Conservation (phyloP, 768 basidiomycete genomes). For the Xerocomus potaroensis region DNA sequence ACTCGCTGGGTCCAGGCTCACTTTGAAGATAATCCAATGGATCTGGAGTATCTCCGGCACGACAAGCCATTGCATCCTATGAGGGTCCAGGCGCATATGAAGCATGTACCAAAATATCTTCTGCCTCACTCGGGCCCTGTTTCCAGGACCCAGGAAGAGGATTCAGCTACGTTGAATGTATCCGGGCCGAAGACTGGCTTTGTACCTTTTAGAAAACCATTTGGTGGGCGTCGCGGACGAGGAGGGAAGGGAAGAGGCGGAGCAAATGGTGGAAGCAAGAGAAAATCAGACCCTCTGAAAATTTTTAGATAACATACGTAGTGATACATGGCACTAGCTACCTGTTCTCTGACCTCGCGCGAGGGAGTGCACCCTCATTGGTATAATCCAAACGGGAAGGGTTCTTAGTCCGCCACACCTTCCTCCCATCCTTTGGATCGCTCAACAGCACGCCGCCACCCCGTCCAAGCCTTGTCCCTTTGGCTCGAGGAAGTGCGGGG, state of each 20-base stretch:
- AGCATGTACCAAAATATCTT: conserved; percentile 91
- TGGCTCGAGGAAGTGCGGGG: conserved; percentile 50
- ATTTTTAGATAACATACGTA: conserved; percentile 48
- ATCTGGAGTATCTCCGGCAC: conserved; percentile 88
- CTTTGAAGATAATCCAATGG: conserved; percentile 94
- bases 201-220: conserved; percentile 68
- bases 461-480: conserved; percentile 62
- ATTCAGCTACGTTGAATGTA: conserved; percentile 7
- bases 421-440: conserved; percentile 81
- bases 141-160: conserved; percentile 33
- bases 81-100: conserved; percentile 90
- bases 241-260: conserved; percentile 44
- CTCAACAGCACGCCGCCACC: conserved; percentile 89
- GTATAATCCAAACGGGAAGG: background rate
- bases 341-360: no score
- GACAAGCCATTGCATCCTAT: conserved; percentile 92
- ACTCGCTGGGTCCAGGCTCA: conserved; percentile 61
- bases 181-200: conserved; percentile 44
- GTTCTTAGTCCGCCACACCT: conserved; percentile 33
- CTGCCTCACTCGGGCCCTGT: conserved; percentile 68
- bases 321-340: no score
- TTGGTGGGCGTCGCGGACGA: conserved; percentile 46
- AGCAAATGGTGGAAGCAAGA: conserved; percentile 42
- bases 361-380: no score
- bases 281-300: conserved; percentile 78